These are phyloP conservation scores for Zasmidium citrigriseum DNA, from an alignment of 2,329 filamentous ascomycete species.

Conservation along the genomic window DNA sequence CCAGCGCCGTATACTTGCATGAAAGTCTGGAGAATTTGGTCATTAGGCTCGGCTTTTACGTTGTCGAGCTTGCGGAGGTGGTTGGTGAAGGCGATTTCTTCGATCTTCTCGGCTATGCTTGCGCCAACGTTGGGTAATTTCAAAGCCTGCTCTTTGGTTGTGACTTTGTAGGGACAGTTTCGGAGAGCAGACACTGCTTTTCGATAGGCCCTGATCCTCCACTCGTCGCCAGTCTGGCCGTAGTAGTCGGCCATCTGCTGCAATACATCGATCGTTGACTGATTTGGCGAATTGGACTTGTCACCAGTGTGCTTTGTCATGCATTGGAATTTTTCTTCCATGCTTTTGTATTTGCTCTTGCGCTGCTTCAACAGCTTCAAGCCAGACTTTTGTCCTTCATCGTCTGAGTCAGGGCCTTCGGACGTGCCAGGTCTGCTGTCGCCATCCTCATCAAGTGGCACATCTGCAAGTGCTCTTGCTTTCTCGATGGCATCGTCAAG, in stretches of 20 bases:
- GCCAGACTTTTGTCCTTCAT: constrained; percentile 8
- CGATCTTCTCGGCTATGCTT: constrained; percentile 79
- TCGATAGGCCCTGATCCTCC: constrained; percentile 74
- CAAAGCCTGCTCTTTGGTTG: constrained; percentile 68
- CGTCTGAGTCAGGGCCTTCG: constrained; percentile 18
- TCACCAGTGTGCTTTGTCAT: constrained; percentile 58
- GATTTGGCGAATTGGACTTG: constrained; percentile 65
- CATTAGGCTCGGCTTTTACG: constrained; percentile 65
- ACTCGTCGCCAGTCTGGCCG: constrained; percentile 70
- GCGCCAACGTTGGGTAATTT: constrained; percentile 68
- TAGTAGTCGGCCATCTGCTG: constrained; percentile 81
- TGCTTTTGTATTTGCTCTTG: constrained; percentile 22
- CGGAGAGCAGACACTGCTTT: constrained; percentile 74
- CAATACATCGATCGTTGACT: constrained; percentile 72
- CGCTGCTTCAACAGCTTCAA: constrained; percentile 20
- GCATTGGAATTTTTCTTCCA: constrained; percentile 54
- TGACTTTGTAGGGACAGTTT: constrained; percentile 64
- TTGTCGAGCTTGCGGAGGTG: constrained; percentile 71
- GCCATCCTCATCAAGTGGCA: constrained; percentile 49
- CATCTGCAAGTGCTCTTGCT: constrained; percentile 59
- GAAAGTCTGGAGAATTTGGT: constrained; percentile 68
- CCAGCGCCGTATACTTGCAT: constrained; percentile 65
- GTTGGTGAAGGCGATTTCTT: constrained; percentile 80
- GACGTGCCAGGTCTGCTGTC: constrained; percentile 30
- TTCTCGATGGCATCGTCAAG: constrained; percentile 66